Evolutionary conservation across 192 early-diverging fungal species (phyloP).

Genomic region (Borealophlyctis nickersoniae): DNA sequence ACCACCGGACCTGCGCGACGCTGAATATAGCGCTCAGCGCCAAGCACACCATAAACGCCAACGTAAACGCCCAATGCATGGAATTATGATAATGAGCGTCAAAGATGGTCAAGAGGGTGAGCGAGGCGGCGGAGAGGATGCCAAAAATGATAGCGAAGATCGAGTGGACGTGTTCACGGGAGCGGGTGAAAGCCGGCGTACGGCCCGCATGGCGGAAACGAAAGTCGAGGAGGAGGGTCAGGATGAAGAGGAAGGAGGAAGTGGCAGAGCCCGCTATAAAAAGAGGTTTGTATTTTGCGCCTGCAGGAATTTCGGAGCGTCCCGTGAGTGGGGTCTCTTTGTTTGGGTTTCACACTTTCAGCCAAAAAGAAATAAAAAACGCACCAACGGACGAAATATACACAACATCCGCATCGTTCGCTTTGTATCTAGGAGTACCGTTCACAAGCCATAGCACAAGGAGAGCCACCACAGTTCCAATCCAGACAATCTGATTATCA

Average conservation of each 20-base stretch:
- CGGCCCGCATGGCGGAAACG: slow-evolving; percentile 9
- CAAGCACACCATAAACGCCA: slow-evolving; percentile 20
- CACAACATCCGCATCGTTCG: slow-evolving; percentile 21
- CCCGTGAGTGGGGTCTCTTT: no score
- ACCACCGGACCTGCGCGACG: slow-evolving; percentile 10
- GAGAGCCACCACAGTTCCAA: slow-evolving; percentile 10
- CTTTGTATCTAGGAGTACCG: slow-evolving; percentile 25
- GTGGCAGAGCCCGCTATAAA: slow-evolving; percentile 17
- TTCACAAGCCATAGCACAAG: slow-evolving; percentile 20
- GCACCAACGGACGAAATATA: slow-evolving; percentile 27
- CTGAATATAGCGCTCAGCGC: slow-evolving; percentile 15
- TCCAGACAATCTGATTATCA: no score
- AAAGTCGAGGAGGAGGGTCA: slow-evolving; percentile 15
- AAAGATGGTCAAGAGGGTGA: slow-evolving; percentile 12
- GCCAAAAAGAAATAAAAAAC: no score
- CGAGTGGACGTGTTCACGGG: slow-evolving; percentile 13
- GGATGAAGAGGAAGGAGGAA: slow-evolving; percentile 20
- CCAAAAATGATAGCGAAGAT: slow-evolving; percentile 20
- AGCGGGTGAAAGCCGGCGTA: neutral
- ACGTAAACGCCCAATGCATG: slow-evolving; percentile 20
- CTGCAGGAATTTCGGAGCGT: no score
- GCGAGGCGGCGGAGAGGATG: slow-evolving; percentile 1
- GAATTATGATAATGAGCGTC: slow-evolving; percentile 5
- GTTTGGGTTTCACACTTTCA: no score
- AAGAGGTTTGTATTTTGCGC: slow-evolving; percentile 23